A percentile compares a stretch with the other conserved stretches of the same genome.
Evolutionary conservation across 495 filamentous ascomycete genomes (phyloP).

Genomic region (Tuber indicum): DNA sequence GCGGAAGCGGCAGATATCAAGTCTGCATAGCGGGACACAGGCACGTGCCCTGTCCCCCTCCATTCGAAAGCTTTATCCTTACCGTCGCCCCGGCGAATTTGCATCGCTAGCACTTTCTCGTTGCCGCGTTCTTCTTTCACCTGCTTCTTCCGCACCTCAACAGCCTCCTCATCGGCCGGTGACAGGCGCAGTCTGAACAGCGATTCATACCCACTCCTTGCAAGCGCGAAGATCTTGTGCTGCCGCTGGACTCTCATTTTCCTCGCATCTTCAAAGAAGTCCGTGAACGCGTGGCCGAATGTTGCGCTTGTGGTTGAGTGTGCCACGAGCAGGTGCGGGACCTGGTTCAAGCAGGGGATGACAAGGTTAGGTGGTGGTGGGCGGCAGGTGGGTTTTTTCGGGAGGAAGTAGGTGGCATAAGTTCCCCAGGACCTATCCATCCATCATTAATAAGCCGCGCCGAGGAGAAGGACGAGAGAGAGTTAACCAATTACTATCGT

Average conservation of each 20-base stretch:
- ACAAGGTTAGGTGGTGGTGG: slow-evolving; percentile 58
- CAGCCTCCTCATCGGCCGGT: slow-evolving; percentile 48
- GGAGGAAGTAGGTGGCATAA: slow-evolving; percentile 60
- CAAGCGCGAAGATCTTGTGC: slow-evolving; percentile 54
- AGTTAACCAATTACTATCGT: slow-evolving; percentile 61
- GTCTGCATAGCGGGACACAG: slow-evolving; percentile 55
- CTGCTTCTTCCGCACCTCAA: slow-evolving; percentile 42
- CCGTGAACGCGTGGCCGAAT: slow-evolving; percentile 54
- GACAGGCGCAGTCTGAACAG: slow-evolving; percentile 58
- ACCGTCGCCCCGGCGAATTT: slow-evolving; percentile 66
- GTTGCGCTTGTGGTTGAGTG: slow-evolving; percentile 53
- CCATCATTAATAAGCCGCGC: slow-evolving; percentile 20
- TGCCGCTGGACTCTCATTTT: slow-evolving; percentile 50
- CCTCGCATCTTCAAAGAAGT: slow-evolving; percentile 47
- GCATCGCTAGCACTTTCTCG: slow-evolving; percentile 56
- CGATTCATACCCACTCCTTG: slow-evolving; percentile 56
- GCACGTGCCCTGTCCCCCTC: slow-evolving; percentile 62
- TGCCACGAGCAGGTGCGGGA: slow-evolving; percentile 62
- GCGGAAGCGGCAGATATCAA: slow-evolving; percentile 17
- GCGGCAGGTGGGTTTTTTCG: slow-evolving; percentile 52
- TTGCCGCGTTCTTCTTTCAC: slow-evolving; percentile 26
- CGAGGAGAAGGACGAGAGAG: background rate
- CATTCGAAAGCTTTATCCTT: slow-evolving; percentile 54
- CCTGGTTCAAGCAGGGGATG: slow-evolving; percentile 63
- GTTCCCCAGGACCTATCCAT: slow-evolving; percentile 56